Evolutionary conservation across 345 rosid species (phyloP).

Genomic region (Eucalyptus urophylla): DNA sequence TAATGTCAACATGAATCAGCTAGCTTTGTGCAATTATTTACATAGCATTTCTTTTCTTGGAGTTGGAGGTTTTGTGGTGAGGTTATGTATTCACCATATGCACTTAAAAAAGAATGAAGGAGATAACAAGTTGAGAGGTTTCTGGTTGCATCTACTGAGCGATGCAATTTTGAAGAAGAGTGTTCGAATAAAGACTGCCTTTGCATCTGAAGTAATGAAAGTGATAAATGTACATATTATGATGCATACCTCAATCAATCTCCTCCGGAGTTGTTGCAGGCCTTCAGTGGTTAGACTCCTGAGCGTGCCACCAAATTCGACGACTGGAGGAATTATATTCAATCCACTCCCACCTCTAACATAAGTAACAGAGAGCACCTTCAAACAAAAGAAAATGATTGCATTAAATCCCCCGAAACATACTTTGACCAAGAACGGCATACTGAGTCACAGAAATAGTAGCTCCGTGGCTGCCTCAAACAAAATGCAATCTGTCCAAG

Average conservation of each 20-base stretch:
- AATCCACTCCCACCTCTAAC: slow-evolving; percentile 46
- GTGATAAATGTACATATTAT: neutral
- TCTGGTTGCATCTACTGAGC: neutral
- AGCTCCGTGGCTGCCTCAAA: neutral
- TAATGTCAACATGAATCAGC: neutral
- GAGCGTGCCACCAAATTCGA: slow-evolving; percentile 80
- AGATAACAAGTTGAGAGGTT: neutral
- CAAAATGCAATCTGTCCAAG: neutral
- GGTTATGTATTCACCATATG: neutral
- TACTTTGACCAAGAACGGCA: neutral
- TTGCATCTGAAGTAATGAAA: neutral
- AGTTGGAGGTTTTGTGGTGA: neutral
- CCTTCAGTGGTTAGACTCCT: slow-evolving; percentile 84
- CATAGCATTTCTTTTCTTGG: neutral
- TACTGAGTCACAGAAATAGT: neutral
- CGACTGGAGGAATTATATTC: slow-evolving; percentile 41
- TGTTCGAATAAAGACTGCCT: neutral
- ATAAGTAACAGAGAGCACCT: slow-evolving; percentile 72
- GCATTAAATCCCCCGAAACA: neutral
- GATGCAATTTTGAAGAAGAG: neutral
- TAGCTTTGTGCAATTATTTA: neutral
- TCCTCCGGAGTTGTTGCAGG: slow-evolving; percentile 36
- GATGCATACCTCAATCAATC: slow-evolving; percentile 56
- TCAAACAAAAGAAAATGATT: slow-evolving; percentile 1
- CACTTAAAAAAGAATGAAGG: neutral